A percentile compares a stretch with the other conserved stretches of the same genome.
Evolutionary conservation across 495 filamentous ascomycete genomes (phyloP).

Genomic region (Aspergillus haitiensis): DNA sequence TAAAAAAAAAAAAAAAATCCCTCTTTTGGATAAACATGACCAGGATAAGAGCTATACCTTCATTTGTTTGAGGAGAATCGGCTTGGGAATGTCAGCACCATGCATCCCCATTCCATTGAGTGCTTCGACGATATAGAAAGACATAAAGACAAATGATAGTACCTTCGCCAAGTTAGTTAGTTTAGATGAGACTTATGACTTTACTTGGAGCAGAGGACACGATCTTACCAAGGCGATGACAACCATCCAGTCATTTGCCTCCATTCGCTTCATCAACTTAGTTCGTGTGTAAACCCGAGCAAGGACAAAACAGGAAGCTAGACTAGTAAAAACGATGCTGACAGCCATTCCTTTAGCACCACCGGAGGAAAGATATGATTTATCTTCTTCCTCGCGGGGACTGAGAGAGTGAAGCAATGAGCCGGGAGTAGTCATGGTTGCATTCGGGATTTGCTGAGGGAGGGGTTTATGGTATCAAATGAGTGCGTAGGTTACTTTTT

Average conservation of each 20-base stretch:
- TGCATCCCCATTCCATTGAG: constrained; percentile 47
- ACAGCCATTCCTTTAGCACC: constrained; percentile 34
- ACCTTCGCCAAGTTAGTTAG: constrained; percentile 21
- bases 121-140: constrained; percentile 40
- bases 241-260: constrained; percentile 48
- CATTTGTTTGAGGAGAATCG: constrained; percentile 38
- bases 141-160: constrained; percentile 45
- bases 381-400: constrained; percentile 20
- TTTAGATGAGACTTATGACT: neutral
- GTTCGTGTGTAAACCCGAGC: constrained; percentile 42
- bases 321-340: constrained; percentile 39
- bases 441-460: constrained; percentile 6
- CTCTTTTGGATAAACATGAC: too few species aligned
- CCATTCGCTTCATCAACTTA: constrained; percentile 37
- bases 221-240: constrained; percentile 39
- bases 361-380: constrained; percentile 27
- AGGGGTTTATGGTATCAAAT: neutral
- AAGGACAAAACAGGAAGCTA: constrained; percentile 39
- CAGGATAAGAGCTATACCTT: constrained; percentile 33
- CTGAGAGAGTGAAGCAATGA: constrained; percentile 21
- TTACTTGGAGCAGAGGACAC: neutral
- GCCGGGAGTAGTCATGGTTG: constrained; percentile 22
- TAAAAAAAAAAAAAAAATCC: neutral
- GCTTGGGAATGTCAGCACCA: constrained; percentile 34
- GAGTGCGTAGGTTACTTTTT: neutral